Conservation (phyloP, 495 filamentous ascomycete genomes). For the Xylaria intraflava region DNA sequence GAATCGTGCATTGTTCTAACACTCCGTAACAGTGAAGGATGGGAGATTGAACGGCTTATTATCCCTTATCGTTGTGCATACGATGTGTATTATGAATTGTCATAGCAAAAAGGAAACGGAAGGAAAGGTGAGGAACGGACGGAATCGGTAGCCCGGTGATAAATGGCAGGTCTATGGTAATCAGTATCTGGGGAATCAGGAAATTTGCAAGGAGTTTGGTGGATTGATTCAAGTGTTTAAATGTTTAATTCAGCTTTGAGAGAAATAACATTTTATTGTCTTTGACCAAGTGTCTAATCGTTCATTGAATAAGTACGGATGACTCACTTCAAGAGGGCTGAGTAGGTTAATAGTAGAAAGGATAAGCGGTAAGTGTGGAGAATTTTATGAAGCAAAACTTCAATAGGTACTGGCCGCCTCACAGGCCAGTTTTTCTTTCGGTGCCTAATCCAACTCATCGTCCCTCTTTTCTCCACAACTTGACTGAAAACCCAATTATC, state of each 20-base stretch:
- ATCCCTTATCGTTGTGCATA: not conserved
- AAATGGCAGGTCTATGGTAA: not conserved
- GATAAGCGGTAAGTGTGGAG: no score
- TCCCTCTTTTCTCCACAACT: no score
- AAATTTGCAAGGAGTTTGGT: constrained; percentile 8
- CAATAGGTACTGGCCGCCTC: no score
- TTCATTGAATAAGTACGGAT: no score
- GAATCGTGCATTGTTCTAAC: not conserved
- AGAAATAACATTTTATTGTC: not conserved
- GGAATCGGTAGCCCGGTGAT: not conserved
- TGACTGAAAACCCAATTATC: no score
- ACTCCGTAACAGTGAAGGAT: not conserved
- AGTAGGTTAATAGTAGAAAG: no score
- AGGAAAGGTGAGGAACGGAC: not conserved
- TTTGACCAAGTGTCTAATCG: not conserved
- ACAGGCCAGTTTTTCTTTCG: no score
- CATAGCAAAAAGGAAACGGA: not conserved
- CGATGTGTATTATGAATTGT: not conserved
- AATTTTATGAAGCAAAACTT: no score
- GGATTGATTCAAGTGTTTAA: not conserved
- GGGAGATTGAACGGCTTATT: not conserved
- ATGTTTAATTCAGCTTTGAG: not conserved
- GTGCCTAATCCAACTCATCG: no score
- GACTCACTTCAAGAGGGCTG: no score
- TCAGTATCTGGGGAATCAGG: not conserved